Evolutionary conservation across 805 yeast species (phyloP), one percentile per base, ranked within the genome.

Genomic region (Kuraishia borneana): DNA sequence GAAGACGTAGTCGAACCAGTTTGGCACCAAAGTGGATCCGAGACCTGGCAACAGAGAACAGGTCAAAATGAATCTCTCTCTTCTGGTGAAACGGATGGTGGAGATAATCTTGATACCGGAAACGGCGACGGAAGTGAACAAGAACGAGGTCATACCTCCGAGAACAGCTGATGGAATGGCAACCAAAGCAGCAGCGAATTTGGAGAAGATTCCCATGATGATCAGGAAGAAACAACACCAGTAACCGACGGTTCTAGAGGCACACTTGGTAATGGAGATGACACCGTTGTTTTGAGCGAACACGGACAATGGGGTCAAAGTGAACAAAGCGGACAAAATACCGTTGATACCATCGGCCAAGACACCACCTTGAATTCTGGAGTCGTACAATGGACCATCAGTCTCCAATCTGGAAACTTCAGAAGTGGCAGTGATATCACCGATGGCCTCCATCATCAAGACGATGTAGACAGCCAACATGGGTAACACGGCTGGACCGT

Each of bases 261-360:
- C 96, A 60, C 95, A 85, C 54, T 83, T 84, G 32, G 96, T 88
- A 54, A 88, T 68, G 28, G 94, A 78, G 44, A 87, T 85, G 38
- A 87, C 95, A 65, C 96, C 96, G 54, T 88, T 88, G 60, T 88
- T 88, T 60, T 87, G 96, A 10, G 96, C 95, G 63, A 88, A 88
- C 0, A 92, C 80, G 9, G 94, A 77, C 74, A 85, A 66, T 37
- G 96, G 95, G n/a, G 95, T 81, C 36, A 82, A 61, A 16, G 95
- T 85, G 69, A 75, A 70, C 30, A 87, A 63, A 29, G 87, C 85
- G 12, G 92, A 79, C 3, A 85, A 42, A 17, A 80, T 46, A 40
- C 95, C 88, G 53, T 81, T 81, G 44, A 83, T 46, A 31, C 95
- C 96, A 56, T 87, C 95, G 14, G 94, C 92, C 23, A 87, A 65